Evolutionary conservation across 176 grass and related monocot species (phyloP), one percentile per base, ranked within the genome.

Genomic region (Hyparrhenia diplandra): DNA sequence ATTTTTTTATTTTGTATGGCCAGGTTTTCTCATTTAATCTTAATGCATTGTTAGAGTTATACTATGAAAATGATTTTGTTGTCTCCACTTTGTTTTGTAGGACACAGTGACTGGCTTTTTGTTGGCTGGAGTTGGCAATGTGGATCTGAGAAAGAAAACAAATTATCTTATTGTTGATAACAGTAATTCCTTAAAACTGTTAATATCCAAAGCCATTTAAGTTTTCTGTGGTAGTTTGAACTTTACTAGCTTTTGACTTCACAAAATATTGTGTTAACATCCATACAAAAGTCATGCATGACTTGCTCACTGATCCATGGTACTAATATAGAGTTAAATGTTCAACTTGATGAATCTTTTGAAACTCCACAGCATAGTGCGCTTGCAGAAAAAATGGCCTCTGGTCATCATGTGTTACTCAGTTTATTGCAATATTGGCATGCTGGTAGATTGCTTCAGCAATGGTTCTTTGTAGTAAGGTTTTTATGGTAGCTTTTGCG

Each of bases 81-180:
- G 25, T 39, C 46, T 47, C 32, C 49, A 29, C 5, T 71, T n/a
- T 78, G 18, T 30, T 78, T 54, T 54, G 16, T 57, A 94, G 92
- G 92, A 94, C 49, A 94, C 92, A 16, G 71, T 94, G 8, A 91
- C 89, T 76, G 92, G 92, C 0, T 94, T 94, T 76, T 87, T 94
- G 80, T 78, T 94, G 64, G 92, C 89, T 73, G 92, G 89, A 67
- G 92, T 91, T 54, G 92, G 92, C 27, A 91, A 91, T 79, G 92
- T 94, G 64, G 92, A 94, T 75, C 8, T 94, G 24, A 85, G 92
- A 60, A 91, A 64, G 80, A 94, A 91, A 41, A 91, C 92, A 49
- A 94, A 94, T 70, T 94, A 91, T 67, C 89, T 94, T 55, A 89
- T 91, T 25, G 89, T 94, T 14, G 92, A 94, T 60, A 91, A 90